Conservation (phyloP, 495 filamentous ascomycete genomes). For the Xylaria bambusicola region DNA sequence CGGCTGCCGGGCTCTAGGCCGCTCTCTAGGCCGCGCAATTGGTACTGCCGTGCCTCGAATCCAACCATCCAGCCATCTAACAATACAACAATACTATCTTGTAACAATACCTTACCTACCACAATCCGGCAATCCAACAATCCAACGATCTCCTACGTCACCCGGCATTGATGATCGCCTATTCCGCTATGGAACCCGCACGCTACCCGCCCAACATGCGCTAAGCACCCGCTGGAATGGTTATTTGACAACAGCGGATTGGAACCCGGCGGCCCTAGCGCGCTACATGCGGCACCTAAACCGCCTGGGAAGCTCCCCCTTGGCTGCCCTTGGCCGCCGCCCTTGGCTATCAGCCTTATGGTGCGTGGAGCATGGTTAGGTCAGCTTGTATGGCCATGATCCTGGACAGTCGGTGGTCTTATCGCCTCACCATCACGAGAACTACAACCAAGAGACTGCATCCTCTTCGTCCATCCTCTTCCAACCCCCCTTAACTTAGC, state of each 20-base stretch:
- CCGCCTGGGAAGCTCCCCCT: background rate
- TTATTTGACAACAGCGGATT: background rate
- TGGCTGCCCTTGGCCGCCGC: too few species aligned
- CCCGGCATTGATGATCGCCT: background rate
- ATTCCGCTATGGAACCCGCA: background rate
- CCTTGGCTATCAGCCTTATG: too few species aligned
- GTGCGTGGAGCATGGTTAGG: too few species aligned
- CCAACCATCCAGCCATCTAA: too few species aligned
- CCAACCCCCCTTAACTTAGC: background rate
- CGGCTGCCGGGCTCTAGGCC: too few species aligned
- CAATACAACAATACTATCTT: too few species aligned
- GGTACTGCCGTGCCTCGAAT: too few species aligned
- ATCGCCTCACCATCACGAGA: background rate
- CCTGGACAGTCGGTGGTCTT: too few species aligned
- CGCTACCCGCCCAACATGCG: background rate
- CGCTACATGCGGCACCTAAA: background rate
- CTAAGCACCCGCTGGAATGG: background rate
- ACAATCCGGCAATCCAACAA: too few species aligned
- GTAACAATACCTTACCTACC: background rate
- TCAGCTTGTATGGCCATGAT: too few species aligned
- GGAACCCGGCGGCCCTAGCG: slow-evolving; percentile 8
- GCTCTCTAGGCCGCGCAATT: too few species aligned
- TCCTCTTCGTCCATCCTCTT: background rate
- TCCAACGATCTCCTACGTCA: slow-evolving; percentile 4
- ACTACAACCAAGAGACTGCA: background rate